These are phyloP conservation scores for Sarocladium kiliense DNA, from an alignment of 2,329 filamentous ascomycete species.

Conservation along the genomic window DNA sequence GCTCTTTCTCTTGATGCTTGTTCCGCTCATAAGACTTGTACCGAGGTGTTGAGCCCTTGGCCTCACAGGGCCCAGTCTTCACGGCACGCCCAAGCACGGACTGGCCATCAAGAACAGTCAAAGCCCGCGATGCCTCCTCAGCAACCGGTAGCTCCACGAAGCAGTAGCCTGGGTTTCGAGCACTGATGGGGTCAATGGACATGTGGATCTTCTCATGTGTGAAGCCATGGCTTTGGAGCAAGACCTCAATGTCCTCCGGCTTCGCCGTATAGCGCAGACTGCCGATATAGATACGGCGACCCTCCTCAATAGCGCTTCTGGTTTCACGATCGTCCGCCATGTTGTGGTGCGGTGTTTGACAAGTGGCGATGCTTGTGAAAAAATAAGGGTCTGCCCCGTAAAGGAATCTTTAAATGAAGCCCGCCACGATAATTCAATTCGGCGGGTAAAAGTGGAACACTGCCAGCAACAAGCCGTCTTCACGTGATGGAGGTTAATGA, in stretches of 20 bases:
- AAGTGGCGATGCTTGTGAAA: neutral
- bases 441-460: constrained; percentile 5
- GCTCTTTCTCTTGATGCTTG: constrained; percentile 13
- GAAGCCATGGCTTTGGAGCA: constrained; percentile 36
- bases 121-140: constrained; percentile 10
- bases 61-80: constrained; percentile 60
- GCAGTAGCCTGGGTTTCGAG: constrained; percentile 68
- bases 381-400: neutral
- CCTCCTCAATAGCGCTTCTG: constrained; percentile 7
- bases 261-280: constrained; percentile 53
- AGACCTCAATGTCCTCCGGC: constrained; percentile 56
- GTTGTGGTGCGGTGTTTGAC: neutral
- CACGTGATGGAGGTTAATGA: neutral
- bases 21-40: constrained; percentile 6
- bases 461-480: neutral
- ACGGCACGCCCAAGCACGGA: constrained; percentile 53
- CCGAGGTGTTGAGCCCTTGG: constrained; percentile 30
- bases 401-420: constrained; percentile 2
- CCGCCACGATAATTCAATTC: neutral
- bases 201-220: constrained; percentile 12
- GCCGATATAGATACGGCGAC: constrained; percentile 15
- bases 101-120: constrained; percentile 17
- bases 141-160: constrained; percentile 36
- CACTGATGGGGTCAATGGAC: constrained; percentile 62
- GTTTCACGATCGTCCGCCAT: neutral